Conservation (phyloP, 2,329 filamentous ascomycete genomes). For the Fusarium virguliforme region DNA sequence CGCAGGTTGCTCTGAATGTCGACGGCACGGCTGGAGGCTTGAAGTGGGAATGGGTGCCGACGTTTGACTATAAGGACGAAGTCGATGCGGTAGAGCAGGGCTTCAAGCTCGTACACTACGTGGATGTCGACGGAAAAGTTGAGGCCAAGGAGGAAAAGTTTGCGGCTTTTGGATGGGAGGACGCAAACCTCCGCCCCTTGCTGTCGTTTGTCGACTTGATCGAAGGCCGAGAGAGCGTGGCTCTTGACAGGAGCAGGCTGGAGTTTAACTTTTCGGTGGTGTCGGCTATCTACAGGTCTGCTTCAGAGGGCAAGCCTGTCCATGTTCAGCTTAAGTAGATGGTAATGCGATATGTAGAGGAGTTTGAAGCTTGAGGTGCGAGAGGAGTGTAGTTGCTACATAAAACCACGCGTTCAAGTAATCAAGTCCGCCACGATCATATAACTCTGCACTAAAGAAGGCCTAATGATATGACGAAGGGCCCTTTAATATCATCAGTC, state of each 20-base stretch:
- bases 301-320: slow-evolving; percentile 21
- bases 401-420: too few relatives aligned
- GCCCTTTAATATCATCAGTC: too few relatives aligned
- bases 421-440: too few relatives aligned
- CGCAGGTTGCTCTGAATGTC: slow-evolving; percentile 26
- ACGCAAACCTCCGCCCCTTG: slow-evolving; percentile 30
- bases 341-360: not conserved
- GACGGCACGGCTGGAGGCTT: slow-evolving; percentile 28
- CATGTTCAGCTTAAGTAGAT: slow-evolving; percentile 27
- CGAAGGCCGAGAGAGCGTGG: slow-evolving; percentile 26
- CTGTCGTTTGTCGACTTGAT: slow-evolving; percentile 32
- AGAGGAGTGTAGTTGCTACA: too few relatives aligned
- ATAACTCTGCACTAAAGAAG: too few relatives aligned
- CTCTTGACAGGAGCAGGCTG: slow-evolving; percentile 27
- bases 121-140: slow-evolving; percentile 26
- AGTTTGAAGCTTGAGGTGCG: not conserved
- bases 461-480: too few relatives aligned
- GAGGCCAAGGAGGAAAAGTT: slow-evolving; percentile 24
- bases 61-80: slow-evolving; percentile 33
- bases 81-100: slow-evolving; percentile 17
- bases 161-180: slow-evolving; percentile 33
- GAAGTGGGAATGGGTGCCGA: slow-evolving; percentile 36
- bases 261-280: slow-evolving; percentile 32
- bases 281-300: slow-evolving; percentile 30
- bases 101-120: slow-evolving; percentile 30